Base-by-base conservation (phyloP, 176 grass and related monocot genomes). In the Carex scoparia region DNA sequence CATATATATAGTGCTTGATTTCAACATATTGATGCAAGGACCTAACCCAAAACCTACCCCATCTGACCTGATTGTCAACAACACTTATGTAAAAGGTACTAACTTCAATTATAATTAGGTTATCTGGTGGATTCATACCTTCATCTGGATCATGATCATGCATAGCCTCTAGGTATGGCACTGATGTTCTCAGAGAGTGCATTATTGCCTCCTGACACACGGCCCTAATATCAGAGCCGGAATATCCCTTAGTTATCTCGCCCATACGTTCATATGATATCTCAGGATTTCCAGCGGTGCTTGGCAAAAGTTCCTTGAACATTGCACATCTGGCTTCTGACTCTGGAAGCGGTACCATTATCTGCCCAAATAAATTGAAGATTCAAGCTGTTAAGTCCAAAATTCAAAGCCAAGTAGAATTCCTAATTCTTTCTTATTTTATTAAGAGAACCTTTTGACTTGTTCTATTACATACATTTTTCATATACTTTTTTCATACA, bases 141-240 rank as follows among this genome's bases (percentile, higher is more conserved):
- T 98, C 89, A 75, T 92, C 93, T 1, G 73, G 72, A 35, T 88
- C 59, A 19, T 68, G 16, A 7, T 92, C 87, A 46, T 94, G 63
- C 28, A 60, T 89, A 32, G 79, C 82, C 82, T 95, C 95, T 14
- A 98, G 89, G 86, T 89, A 61, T 32, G 81, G 18, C 91, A 98
- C 93, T 49, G 94, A 77, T 62, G 88, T 89, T 86, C 93, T 90
- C 42, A 98, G 57, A 70, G 93, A 93, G 33, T 98, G 93, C 95
- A 98, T 98, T 46, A 86, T 91, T 84, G 95, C 95, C 86, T 98
- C 93, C 89, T 98, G 93, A 79, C 95, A 98, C 37, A 93, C 92
- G 5, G 95, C 83, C 28, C 88, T 91, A 16, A 98, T 93, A 89
- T 98, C 93, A 59, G 95, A 98, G 61, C 93, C 95, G 54, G 95